Conservation (phyloP, 495 filamentous ascomycete species). For the Lentithecium fluviatile region DNA sequence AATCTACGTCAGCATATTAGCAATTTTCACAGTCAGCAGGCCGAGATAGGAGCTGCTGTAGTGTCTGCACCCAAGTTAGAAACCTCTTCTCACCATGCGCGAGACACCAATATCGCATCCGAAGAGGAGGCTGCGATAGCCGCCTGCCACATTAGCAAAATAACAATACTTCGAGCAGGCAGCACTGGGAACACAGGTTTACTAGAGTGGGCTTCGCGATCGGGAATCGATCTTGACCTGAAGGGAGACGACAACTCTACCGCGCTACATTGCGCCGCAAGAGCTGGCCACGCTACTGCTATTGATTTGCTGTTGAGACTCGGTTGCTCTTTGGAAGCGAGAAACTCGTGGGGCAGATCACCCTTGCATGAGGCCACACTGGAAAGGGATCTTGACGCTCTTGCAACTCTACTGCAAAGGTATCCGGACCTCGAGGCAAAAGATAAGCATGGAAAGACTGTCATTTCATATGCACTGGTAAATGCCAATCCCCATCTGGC, state of each 20-base stretch:
- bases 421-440: background rate
- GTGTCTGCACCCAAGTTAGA: background rate
- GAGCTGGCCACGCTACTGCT: background rate
- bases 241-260: constrained; percentile 8
- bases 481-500: background rate
- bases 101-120: background rate
- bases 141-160: background rate
- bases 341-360: background rate
- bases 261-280: constrained; percentile 8
- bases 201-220: background rate
- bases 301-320: background rate
- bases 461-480: background rate
- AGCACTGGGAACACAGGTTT: background rate
- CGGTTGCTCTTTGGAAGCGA: background rate
- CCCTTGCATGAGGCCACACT: constrained; percentile 7
- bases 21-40: background rate
- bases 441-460: background rate
- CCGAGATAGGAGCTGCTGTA: background rate
- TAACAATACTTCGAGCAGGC: constrained; percentile 4
- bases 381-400: background rate
- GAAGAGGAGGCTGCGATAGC: background rate
- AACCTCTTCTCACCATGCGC: background rate
- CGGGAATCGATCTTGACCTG: background rate
- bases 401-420: background rate
- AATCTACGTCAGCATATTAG: constrained; percentile 12